A percentile compares a stretch with the other conserved stretches of the same genome.
Evolutionary conservation across 108 stramenopile species (phyloP).

Genomic region (Cyclotella kingstonii): DNA sequence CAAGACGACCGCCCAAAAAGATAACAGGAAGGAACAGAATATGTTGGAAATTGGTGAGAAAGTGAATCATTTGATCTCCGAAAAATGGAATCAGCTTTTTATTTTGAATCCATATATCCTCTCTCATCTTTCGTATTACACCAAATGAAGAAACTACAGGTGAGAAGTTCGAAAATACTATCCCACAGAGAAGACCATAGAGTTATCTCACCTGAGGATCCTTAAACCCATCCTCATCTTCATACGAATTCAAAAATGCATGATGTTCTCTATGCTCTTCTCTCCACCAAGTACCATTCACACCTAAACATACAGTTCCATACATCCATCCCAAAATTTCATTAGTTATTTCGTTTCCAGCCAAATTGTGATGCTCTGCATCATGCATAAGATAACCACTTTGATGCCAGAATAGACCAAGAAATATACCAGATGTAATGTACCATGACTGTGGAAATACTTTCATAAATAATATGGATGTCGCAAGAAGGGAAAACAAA

Average conservation of each 20-base stretch:
- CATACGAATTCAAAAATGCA: constrained; percentile 29
- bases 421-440: constrained; percentile 17
- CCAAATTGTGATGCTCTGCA: constrained; percentile 25
- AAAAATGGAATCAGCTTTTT: constrained; percentile 25
- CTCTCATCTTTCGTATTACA: constrained; percentile 20
- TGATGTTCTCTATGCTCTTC: constrained; percentile 35
- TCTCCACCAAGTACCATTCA: constrained; percentile 40
- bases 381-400: constrained; percentile 35
- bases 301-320: constrained; percentile 31
- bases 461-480: constrained; percentile 14
- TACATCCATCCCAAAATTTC: constrained; percentile 35
- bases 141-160: not conserved
- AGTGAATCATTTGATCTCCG: constrained; percentile 24
- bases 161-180: not conserved
- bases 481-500: constrained; percentile 6
- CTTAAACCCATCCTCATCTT: constrained; percentile 19
- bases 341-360: constrained; percentile 22
- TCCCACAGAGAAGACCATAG: not conserved
- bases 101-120: constrained; percentile 32
- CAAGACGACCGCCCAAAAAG: constrained; percentile 19
- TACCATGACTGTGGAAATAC: constrained; percentile 6
- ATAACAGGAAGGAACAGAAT: constrained; percentile 31
- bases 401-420: constrained; percentile 35
- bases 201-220: constrained; percentile 29
- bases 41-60: constrained; percentile 29